Conservation (phyloP, 352 stramenopile genomes). For the Globisporangium perplexum region DNA sequence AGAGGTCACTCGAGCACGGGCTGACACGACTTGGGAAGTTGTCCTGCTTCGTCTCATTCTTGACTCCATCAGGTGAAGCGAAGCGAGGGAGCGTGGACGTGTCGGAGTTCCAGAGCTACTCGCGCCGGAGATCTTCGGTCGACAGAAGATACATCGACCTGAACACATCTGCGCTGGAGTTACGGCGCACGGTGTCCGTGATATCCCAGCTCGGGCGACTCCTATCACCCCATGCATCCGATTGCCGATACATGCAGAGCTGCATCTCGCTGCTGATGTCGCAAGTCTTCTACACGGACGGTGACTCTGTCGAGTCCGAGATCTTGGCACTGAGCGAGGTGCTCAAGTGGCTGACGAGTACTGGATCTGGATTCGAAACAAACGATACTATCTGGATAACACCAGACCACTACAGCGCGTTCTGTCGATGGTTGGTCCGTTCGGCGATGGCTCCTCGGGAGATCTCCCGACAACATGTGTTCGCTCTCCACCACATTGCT, state of each 20-base stretch:
- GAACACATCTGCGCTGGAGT: not conserved
- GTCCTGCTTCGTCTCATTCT: conserved; percentile 2
- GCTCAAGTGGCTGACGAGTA: not conserved
- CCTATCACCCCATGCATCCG: not conserved
- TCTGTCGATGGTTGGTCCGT: conserved; percentile 1
- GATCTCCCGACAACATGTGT: not conserved
- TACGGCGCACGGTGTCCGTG: conserved; percentile 1
- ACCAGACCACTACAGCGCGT: not conserved
- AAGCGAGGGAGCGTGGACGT: not conserved
- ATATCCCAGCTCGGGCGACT: conserved; percentile 8
- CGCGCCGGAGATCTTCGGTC: not conserved
- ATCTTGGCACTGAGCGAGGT: conserved; percentile 1
- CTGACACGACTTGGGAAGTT: not conserved
- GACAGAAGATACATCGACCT: not conserved
- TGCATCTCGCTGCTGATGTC: conserved; percentile 10
- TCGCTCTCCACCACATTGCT: not conserved
- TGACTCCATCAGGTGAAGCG: not conserved
- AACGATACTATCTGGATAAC: not conserved
- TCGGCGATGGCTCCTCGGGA: not conserved
- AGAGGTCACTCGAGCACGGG: conserved; percentile 3
- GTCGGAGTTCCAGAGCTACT: not conserved
- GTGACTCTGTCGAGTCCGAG: not conserved
- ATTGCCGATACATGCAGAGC: conserved; percentile 1
- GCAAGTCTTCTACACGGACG: conserved; percentile 8
- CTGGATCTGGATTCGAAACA: not conserved